Evolutionary conservation across 106 monocot species (phyloP).

Genomic region (Allium sativum): DNA sequence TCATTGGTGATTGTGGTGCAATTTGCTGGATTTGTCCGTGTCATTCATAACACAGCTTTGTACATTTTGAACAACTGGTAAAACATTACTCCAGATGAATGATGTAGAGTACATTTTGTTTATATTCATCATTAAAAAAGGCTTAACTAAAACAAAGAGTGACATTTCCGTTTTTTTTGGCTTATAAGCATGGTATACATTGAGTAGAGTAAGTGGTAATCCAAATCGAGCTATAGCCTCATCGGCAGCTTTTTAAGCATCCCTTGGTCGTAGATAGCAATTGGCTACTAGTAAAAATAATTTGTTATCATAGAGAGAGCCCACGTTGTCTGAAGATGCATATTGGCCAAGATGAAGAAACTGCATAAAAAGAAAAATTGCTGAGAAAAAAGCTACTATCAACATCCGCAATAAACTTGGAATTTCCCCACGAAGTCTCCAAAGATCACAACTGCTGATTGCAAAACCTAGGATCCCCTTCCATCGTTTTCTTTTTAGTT

Average conservation of each 20-base stretch:
- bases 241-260: conserved; percentile 79
- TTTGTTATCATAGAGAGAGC: conserved; percentile 63
- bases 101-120: too few species aligned
- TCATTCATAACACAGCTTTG: too few species aligned
- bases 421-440: conserved; percentile 8
- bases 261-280: conserved; percentile 86
- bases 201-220: conserved; percentile 73
- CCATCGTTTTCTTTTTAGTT: too few species aligned
- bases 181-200: conserved; percentile 79
- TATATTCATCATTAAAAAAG: too few species aligned
- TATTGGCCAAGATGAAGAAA: conserved; percentile 48
- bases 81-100: too few species aligned
- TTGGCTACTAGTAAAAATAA: conserved; percentile 70
- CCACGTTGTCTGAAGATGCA: conserved; percentile 77
- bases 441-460: conserved; percentile 20
- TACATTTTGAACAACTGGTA: too few species aligned
- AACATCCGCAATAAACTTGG: conserved; percentile 27
- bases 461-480: background rate
- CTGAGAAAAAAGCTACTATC: conserved; percentile 39
- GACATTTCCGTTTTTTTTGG: conserved; percentile 48
- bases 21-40: too few species aligned
- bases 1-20: too few species aligned
- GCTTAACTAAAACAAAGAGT: too few species aligned
- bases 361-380: conserved; percentile 55
- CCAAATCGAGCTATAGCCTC: conserved; percentile 67